Evolutionary conservation across 2,329 filamentous ascomycete genomes (phyloP).

Genomic region (Dactylellina drechsleri): DNA sequence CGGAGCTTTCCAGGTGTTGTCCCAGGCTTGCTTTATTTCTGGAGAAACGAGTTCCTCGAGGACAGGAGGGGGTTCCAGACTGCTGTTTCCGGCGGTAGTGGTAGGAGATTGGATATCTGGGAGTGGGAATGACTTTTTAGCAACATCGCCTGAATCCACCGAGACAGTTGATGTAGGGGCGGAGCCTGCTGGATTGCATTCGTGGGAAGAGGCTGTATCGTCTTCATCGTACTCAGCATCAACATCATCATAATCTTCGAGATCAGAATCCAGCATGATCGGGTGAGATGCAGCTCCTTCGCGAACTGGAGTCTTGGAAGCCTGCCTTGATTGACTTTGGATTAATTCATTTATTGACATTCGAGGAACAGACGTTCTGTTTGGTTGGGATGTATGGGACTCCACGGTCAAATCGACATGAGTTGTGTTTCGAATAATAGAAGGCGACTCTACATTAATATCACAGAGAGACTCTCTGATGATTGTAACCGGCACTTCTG

Average conservation of each 20-base stretch:
- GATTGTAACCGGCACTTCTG: slow-evolving; percentile 7
- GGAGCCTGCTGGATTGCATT: slow-evolving; percentile 9
- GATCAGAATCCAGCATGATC: slow-evolving; percentile 26
- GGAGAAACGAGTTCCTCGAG: slow-evolving; percentile 46
- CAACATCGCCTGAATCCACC: slow-evolving; percentile 7
- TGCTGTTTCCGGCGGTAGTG: not conserved
- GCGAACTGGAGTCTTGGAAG: slow-evolving; percentile 30
- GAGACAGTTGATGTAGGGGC: slow-evolving; percentile 34
- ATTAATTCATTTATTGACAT: slow-evolving; percentile 48
- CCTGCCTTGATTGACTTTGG: slow-evolving; percentile 32
- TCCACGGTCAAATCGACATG: slow-evolving; percentile 42
- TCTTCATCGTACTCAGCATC: slow-evolving; percentile 27
- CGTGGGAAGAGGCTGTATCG: slow-evolving; percentile 21
- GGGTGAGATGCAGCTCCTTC: slow-evolving; percentile 17
- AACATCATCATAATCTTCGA: slow-evolving; percentile 29
- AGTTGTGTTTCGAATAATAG: slow-evolving; percentile 16
- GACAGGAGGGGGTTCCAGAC: slow-evolving; percentile 14
- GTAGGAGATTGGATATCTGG: slow-evolving; percentile 29
- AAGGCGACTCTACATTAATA: not conserved
- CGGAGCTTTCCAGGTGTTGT: slow-evolving; percentile 38
- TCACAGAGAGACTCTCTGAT: slow-evolving; percentile 25
- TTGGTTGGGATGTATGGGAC: slow-evolving; percentile 6
- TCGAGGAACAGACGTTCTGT: slow-evolving; percentile 19
- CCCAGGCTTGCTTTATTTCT: slow-evolving; percentile 48
- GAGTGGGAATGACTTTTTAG: slow-evolving; percentile 21